A percentile compares a stretch with the other conserved stretches of the same genome.
phyloP scores from a whole-genome alignment of 2,329 filamentous ascomycete species.

The Calycina herbarum region DNA sequence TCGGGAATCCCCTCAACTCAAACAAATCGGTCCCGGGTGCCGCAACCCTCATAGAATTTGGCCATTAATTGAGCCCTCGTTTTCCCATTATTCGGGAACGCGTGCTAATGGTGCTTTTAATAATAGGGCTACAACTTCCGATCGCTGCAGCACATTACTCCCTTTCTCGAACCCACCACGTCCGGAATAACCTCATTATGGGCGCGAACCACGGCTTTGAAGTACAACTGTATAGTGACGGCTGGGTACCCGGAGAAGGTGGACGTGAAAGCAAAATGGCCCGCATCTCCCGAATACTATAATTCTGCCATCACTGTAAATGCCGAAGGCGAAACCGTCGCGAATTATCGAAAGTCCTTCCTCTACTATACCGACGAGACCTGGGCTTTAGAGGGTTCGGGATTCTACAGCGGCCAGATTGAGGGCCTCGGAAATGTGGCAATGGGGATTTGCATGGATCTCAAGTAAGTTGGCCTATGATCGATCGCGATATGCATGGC shows the following conservation, averaged over 20 bases:
- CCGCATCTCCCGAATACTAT: slow-evolving; percentile 52
- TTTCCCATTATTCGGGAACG: not conserved
- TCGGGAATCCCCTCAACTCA: not conserved
- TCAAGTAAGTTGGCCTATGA: slow-evolving; percentile 49
- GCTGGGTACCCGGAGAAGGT: slow-evolving; percentile 74
- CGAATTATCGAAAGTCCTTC: slow-evolving; percentile 60
- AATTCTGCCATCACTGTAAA: slow-evolving; percentile 57
- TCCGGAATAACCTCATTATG: slow-evolving; percentile 69
- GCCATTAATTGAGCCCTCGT: not conserved
- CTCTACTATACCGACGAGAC: slow-evolving; percentile 61
- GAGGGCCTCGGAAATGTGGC: slow-evolving; percentile 51
- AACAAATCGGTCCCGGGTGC: not conserved
- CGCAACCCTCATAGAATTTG: not conserved
- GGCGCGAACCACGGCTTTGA: slow-evolving; percentile 66
- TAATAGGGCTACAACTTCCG: slow-evolving; percentile 69
- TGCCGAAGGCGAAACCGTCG: slow-evolving; percentile 57
- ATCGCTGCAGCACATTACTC: slow-evolving; percentile 64
- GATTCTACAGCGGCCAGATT: slow-evolving; percentile 50
- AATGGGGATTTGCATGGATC: slow-evolving; percentile 65
- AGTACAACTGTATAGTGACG: slow-evolving; percentile 66
- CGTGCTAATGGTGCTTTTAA: not conserved
- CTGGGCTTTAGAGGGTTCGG: slow-evolving; percentile 56
- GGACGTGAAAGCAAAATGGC: slow-evolving; percentile 52
- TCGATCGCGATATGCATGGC: not conserved
- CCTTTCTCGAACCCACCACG: slow-evolving; percentile 66